Conservation (phyloP, 805 yeast species). For the Yarrowia porcina region DNA sequence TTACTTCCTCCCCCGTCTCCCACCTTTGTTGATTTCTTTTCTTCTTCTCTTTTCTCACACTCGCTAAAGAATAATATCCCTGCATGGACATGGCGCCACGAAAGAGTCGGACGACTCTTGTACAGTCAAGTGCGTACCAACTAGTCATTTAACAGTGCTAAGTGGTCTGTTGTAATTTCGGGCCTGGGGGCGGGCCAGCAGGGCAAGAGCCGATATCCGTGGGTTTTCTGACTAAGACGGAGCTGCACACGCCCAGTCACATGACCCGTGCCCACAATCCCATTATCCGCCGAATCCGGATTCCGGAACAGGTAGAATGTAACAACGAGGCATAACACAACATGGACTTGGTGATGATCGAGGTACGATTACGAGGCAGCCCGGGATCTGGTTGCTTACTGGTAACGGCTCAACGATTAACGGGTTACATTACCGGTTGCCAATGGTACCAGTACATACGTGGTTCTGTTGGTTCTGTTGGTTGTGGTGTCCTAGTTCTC, state of each 20-base stretch:
- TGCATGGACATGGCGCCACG: not conserved
- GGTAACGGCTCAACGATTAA: too few species aligned
- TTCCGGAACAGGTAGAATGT: not conserved
- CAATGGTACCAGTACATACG: too few species aligned
- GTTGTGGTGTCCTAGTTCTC: too few species aligned
- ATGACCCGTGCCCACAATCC: not conserved
- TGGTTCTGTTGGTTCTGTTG: too few species aligned
- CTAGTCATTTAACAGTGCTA: not conserved
- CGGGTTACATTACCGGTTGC: too few species aligned
- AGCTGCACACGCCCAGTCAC: not conserved
- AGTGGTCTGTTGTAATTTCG: not conserved
- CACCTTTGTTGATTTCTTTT: too few species aligned
- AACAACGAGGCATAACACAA: not conserved
- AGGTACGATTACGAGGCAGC: too few species aligned
- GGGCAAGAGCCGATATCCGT: too few species aligned
- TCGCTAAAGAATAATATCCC: not conserved
- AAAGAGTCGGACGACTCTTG: not conserved
- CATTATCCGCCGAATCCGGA: not conserved
- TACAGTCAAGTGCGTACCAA: not conserved
- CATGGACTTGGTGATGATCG: too few species aligned
- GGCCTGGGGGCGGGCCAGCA: not conserved
- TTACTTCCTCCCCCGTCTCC: too few species aligned
- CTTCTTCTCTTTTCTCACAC: not conserved
- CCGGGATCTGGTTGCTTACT: too few species aligned
- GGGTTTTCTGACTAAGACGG: too few species aligned